A percentile compares a stretch with the other conserved stretches of the same genome.
phyloP scores from a whole-genome alignment of 2,329 filamentous ascomycete species.

The Aureobasidium sp. region DNA sequence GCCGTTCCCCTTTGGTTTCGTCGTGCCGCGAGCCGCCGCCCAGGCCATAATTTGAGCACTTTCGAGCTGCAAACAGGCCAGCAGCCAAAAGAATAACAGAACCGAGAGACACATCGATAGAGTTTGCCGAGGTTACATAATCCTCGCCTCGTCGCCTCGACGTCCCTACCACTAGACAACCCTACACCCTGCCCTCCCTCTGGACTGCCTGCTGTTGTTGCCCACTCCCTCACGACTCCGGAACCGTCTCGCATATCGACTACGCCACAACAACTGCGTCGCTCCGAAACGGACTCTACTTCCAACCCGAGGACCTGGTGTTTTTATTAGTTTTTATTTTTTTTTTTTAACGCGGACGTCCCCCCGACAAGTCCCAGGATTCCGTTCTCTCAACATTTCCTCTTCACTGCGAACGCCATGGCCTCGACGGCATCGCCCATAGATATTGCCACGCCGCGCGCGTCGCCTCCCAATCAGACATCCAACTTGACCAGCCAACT shows the following conservation, averaged over 20 bases:
- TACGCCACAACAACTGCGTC: conserved; percentile 40
- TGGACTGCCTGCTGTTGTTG: neutral
- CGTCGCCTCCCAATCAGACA: conserved; percentile 54
- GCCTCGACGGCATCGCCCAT: conserved; percentile 50
- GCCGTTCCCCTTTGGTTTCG: neutral
- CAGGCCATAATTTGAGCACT: conserved; percentile 1
- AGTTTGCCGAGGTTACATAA: neutral
- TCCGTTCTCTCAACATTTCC: conserved; percentile 22
- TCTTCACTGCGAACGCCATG: conserved; percentile 37
- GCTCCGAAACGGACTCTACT: conserved; percentile 6
- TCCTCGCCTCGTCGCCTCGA: conserved; percentile 36
- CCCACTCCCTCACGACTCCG: neutral
- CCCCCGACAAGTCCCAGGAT: conserved; percentile 34
- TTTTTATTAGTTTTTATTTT: conserved; percentile 14
- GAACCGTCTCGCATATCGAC: conserved; percentile 25
- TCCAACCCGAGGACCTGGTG: conserved; percentile 26
- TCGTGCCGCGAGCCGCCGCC: conserved; percentile 7
- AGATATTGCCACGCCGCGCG: conserved; percentile 51
- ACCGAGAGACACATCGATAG: neutral
- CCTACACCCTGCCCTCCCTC: neutral
- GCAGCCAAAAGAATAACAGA: neutral
- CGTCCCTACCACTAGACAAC: neutral
- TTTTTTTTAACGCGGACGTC: conserved; percentile 32
- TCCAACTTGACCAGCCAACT: conserved; percentile 58
- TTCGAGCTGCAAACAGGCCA: neutral